Conservation (phyloP, 164 flowering plant species). For the Protea cynaroides region DNA sequence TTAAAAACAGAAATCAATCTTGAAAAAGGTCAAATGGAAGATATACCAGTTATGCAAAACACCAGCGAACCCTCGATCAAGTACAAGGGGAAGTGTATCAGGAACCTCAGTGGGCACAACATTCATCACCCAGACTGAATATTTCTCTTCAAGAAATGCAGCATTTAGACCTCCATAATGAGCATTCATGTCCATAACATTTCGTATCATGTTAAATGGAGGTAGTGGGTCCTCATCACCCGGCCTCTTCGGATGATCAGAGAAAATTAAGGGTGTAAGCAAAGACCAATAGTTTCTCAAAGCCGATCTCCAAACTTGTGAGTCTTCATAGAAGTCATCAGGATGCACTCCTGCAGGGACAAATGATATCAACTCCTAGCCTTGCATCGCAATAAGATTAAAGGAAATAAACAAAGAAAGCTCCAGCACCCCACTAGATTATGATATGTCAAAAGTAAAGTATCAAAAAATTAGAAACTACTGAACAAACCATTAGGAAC, state of each 20-base stretch:
- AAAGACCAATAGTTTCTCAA: conserved; percentile 87
- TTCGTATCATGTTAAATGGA: conserved; percentile 92
- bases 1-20: not conserved
- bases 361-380: conserved; percentile 13
- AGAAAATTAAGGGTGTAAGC: conserved; percentile 90
- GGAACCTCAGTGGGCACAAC: conserved; percentile 61
- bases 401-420: conserved; percentile 1
- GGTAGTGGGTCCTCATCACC: conserved; percentile 97
- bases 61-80: conserved; percentile 85
- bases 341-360: conserved; percentile 59
- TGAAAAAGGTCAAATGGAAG: not conserved
- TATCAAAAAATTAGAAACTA: conserved; percentile 1
- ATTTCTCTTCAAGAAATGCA: conserved; percentile 68
- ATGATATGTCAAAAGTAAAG: not conserved
- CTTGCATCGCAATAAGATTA: not conserved
- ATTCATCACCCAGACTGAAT: conserved; percentile 95
- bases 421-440: conserved; percentile 1
- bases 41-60: conserved; percentile 84
- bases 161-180: conserved; percentile 85
- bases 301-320: conserved; percentile 58
- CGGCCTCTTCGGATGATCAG: conserved; percentile 98
- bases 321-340: conserved; percentile 70
- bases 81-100: conserved; percentile 81
- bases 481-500: conserved; percentile 1
- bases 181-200: conserved; percentile 98